phyloP scores from a whole-genome alignment of 768 basidiomycete species.

The Tylopilus intermedius region DNA sequence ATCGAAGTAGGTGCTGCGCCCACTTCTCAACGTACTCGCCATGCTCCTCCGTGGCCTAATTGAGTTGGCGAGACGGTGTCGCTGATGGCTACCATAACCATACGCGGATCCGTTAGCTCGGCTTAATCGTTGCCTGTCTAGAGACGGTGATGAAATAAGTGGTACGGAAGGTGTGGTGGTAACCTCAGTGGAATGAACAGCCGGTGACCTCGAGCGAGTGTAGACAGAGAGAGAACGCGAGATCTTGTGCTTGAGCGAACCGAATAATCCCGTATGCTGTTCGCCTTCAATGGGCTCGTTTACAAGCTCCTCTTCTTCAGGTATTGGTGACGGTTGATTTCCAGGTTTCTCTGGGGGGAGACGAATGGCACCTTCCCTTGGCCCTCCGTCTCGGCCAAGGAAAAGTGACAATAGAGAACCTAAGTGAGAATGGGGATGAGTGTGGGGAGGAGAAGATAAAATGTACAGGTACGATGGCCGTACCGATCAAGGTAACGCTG shows the following conservation, averaged over 20 bases:
- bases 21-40: slow-evolving; percentile 45
- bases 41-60: slow-evolving; percentile 50
- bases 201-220: slow-evolving; percentile 49
- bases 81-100: slow-evolving; percentile 60
- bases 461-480: slow-evolving; percentile 8
- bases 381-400: slow-evolving; percentile 87
- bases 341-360: slow-evolving; percentile 71
- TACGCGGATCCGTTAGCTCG: slow-evolving; percentile 74
- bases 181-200: slow-evolving; percentile 31
- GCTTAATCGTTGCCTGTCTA: slow-evolving; percentile 47
- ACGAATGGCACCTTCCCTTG: slow-evolving; percentile 78
- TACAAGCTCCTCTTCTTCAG: slow-evolving; percentile 58
- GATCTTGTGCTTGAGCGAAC: slow-evolving; percentile 43
- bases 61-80: slow-evolving; percentile 50
- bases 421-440: slow-evolving; percentile 23
- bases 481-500: slow-evolving; percentile 67
- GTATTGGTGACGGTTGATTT: slow-evolving; percentile 45
- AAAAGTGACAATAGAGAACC: slow-evolving; percentile 88
- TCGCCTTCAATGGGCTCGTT: slow-evolving; percentile 44
- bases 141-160: slow-evolving; percentile 37
- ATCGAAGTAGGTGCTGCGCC: slow-evolving; percentile 45
- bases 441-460: too few relatives aligned
- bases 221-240: slow-evolving; percentile 56
- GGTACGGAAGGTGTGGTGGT: slow-evolving; percentile 41
- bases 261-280: slow-evolving; percentile 33